Evolutionary conservation across 1,139 yeast genomes (phyloP), one percentile per base, ranked within the genome.

Genomic region (Debaryomyces fabryi): DNA sequence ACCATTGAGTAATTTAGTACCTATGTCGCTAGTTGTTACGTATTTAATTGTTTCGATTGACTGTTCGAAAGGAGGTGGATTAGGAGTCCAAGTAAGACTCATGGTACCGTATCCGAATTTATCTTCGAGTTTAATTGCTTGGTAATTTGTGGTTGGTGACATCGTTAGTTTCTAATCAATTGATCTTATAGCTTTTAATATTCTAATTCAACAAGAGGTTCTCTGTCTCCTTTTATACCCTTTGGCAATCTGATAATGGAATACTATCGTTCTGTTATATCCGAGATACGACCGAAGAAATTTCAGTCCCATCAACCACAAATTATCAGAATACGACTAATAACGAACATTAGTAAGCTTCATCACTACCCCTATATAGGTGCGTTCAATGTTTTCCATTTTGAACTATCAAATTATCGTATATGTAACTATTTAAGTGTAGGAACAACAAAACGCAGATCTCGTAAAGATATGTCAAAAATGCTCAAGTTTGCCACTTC

Each of bases 1-100:
- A 27, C 82, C 82, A 60, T 89, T 89, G 69, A 88, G 70, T 51
- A 86, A 76, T 27, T 78, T 79, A 49, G 78, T 78, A 30, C 82
- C 83, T 37, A 74, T 69, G 30, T 77, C 73, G 7, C 55, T 50
- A 10, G 61, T 50, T n/a, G 78, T 63, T 9, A 82, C 82, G 39
- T 68, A 69, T 50, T 74, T 72, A 60, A 83, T 67, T 13, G 76
- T 62, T 35, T 74, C 74, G 49, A 82, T 65, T 1, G 84, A 74
- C 47, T 74, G 68, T 36, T 74, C 80, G 25, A 69, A 63, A 23
- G 83, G 74, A 16, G 65, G 63, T n/a, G 78, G 78, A 2, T 53
- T 56, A 1, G 81, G 75, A 6, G 69, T 68, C 82, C 83, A 76
- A 3, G 89, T 82, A 64, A 83, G 65, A 32, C 82, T 75, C 90